Conservation (phyloP, 768 basidiomycete species). For the Calocybe cyanea region DNA sequence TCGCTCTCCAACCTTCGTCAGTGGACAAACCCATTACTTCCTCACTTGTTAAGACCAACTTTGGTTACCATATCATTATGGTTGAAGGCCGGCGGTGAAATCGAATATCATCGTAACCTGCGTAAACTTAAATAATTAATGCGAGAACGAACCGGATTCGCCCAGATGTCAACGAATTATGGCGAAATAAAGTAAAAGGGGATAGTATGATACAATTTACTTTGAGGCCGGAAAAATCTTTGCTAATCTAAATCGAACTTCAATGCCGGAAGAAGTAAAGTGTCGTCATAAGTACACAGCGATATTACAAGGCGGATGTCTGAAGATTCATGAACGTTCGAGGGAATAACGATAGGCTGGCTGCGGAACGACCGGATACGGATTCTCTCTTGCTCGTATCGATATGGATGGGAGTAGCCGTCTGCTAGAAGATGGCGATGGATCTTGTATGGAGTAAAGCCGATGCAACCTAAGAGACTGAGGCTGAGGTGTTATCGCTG, state of each 20-base stretch:
- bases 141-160: too few relatives aligned
- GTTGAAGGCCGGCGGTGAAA: constrained; percentile 71
- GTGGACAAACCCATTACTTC: constrained; percentile 75
- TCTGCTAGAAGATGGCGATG: neutral
- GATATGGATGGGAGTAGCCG: constrained; percentile 5
- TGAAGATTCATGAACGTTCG: constrained; percentile 2
- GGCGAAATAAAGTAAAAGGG: neutral
- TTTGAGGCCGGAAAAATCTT: constrained; percentile 1
- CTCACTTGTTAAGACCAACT: constrained; percentile 74
- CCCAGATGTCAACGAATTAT: neutral
- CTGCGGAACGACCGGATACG: constrained; percentile 17
- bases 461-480: constrained; percentile 4
- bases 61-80: constrained; percentile 91
- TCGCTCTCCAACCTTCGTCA: constrained; percentile 73
- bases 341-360: constrained; percentile 18
- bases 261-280: neutral
- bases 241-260: neutral
- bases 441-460: constrained; percentile 9
- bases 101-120: too few relatives aligned
- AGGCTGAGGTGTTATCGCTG: constrained; percentile 5
- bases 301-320: neutral
- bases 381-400: constrained; percentile 12
- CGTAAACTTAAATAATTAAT: too few relatives aligned
- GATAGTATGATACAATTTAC: constrained; percentile 3
- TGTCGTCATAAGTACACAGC: neutral